phyloP scores from a whole-genome alignment of 2,329 filamentous ascomycete species.

The Geosmithia putterillii region DNA sequence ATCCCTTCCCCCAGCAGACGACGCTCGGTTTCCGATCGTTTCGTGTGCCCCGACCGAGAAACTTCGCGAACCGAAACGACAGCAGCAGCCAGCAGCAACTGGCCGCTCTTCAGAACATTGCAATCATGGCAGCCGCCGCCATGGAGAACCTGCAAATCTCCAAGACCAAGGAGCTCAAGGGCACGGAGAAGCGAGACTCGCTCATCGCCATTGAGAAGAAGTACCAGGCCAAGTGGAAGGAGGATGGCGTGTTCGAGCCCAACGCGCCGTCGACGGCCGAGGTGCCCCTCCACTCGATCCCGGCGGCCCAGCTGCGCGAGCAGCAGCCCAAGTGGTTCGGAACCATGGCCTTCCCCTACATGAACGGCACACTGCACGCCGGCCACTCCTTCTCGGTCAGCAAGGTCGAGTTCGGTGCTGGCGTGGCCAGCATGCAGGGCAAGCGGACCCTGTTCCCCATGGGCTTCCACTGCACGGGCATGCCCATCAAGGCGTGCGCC shows the following conservation, averaged over 20 bases:
- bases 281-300: slow-evolving; percentile 61
- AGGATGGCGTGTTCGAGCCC: slow-evolving; percentile 59
- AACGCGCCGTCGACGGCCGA: slow-evolving; percentile 73
- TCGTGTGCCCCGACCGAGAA: too few relatives aligned
- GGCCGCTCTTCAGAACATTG: not conserved
- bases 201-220: slow-evolving; percentile 79
- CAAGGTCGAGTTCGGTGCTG: slow-evolving; percentile 81
- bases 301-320: slow-evolving; percentile 61
- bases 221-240: slow-evolving; percentile 60
- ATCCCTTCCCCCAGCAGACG: not conserved
- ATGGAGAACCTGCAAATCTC: slow-evolving; percentile 39
- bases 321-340: slow-evolving; percentile 88
- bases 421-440: slow-evolving; percentile 82
- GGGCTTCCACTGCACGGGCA: slow-evolving; percentile 86
- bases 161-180: slow-evolving; percentile 50
- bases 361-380: slow-evolving; percentile 81
- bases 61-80: slow-evolving; percentile 8
- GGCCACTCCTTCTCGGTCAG: slow-evolving; percentile 86
- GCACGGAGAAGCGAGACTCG: slow-evolving; percentile 76
- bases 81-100: slow-evolving; percentile 4
- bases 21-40: not conserved
- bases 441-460: slow-evolving; percentile 80
- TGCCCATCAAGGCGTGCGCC: slow-evolving; percentile 95
- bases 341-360: slow-evolving; percentile 44
- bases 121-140: slow-evolving; percentile 24